These are phyloP conservation scores for Dalbergia cochinchinensis DNA, from an alignment of 306 rosid species.

Conservation along the genomic window DNA sequence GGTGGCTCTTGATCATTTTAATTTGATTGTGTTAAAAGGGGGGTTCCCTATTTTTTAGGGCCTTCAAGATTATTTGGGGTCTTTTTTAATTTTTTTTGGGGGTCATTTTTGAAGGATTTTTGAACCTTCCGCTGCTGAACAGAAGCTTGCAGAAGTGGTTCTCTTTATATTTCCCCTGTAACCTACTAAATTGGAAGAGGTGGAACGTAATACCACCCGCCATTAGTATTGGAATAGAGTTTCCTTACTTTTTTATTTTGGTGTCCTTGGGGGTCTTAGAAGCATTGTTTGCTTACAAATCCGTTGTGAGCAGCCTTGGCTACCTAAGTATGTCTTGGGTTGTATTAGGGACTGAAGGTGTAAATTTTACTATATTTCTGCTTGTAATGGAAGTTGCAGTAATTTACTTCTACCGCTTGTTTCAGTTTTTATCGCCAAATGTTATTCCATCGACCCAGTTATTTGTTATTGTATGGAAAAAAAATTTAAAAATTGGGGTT, in stretches of 20 bases:
- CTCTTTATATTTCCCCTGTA: slow-evolving; percentile 24
- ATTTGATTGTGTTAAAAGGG: slow-evolving; percentile 32
- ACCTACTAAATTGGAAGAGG: slow-evolving; percentile 63
- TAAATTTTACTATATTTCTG: slow-evolving; percentile 59
- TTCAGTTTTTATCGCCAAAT: too few species aligned
- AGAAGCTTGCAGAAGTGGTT: slow-evolving; percentile 48
- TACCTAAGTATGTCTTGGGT: slow-evolving; percentile 29
- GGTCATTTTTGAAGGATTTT: slow-evolving; percentile 12
- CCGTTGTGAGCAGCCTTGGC: slow-evolving; percentile 49
- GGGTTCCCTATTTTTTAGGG: slow-evolving; percentile 48
- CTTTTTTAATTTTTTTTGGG: not conserved
- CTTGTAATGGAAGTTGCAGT: slow-evolving; percentile 52
- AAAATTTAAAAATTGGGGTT: too few species aligned
- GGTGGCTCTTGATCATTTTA: slow-evolving; percentile 62
- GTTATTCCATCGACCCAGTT: too few species aligned
- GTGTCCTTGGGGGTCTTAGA: slow-evolving; percentile 27
- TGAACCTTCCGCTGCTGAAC: slow-evolving; percentile 47
- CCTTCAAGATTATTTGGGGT: slow-evolving; percentile 48
- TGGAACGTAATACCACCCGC: slow-evolving; percentile 87
- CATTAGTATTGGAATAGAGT: slow-evolving; percentile 45
- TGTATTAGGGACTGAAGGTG: slow-evolving; percentile 51
- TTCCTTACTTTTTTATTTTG: not conserved
- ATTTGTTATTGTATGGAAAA: too few species aligned
- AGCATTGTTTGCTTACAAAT: slow-evolving; percentile 52
- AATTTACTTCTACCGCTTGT: slow-evolving; percentile 34